Base-by-base conservation (phyloP, 176 grass and related monocot genomes). In the Oryza glaberrima region DNA sequence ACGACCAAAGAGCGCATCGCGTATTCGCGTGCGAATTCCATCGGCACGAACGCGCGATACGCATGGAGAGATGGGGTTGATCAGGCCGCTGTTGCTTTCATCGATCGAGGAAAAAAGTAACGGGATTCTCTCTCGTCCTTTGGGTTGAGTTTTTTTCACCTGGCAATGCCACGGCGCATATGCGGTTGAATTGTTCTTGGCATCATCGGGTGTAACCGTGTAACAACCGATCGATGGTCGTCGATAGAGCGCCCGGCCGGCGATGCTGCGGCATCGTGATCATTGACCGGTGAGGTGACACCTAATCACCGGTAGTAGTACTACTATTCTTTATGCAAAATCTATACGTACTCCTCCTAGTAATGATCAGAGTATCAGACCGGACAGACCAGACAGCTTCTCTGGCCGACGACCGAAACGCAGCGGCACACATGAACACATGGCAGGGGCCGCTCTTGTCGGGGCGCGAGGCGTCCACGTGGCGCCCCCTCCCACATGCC, bases 351-450 rank as follows among this genome's bases (percentile, higher is more conserved):
- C 83, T 7, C 35, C 56, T 22, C 4, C 56, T 9, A 20, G 73
- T 76, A 72, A 88, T 79, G 78, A 69, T 80, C 28, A 52, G 17
- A 52, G 17, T 11, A 25, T 44, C 70, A 63, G 81, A 67, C 23
- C 71, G 3, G 43, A 75, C 9, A 6, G 43, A 75, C 5, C 88
- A 70, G 73, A 82, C 83, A 67, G 79, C 67, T 43, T 73, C 22
- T 13, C 65, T 25, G 54, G 75, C 70, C 70, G 23, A 54, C 23
- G 54, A 58, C 83, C 83, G 46, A 66, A 77, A 66, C 40, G 58
- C 58, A 75, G 81, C 70, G 34, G 76, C 83, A 67, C 83, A 44
- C 78, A 28, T 32, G 78, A 22, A 73, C 78, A 90, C 88, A 82
- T 90, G 88, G 73, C 79, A 16, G 73, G 67, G 16, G 9, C 78